Conservation (phyloP, 1,284 basidiomycete genomes). For the Vanrija sp. region DNA sequence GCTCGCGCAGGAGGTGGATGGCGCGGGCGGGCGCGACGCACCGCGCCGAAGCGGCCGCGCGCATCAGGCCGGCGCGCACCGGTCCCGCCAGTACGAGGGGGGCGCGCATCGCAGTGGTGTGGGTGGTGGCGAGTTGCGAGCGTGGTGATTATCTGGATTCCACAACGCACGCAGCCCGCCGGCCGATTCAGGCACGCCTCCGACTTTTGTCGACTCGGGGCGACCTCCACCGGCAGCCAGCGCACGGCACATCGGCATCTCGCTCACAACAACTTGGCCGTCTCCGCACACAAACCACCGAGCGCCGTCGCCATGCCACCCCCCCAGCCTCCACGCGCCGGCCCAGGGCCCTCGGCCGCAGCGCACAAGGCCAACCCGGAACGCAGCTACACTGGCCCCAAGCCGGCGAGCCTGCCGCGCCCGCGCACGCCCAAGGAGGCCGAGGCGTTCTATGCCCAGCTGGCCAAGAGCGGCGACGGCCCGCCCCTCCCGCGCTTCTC, state of each 20-base stretch:
- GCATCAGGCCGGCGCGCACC: no score
- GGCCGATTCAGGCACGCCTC: conserved; percentile 12
- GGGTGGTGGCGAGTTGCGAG: no score
- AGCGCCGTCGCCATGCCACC: neutral
- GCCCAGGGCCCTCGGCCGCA: neutral
- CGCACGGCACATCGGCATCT: neutral
- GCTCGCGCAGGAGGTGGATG: no score
- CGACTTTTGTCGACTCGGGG: conserved; percentile 11
- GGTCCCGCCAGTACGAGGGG: no score
- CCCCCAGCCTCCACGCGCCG: neutral
- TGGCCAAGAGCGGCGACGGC: conserved; percentile 1
- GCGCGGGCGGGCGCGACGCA: no score
- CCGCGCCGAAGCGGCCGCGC: no score
- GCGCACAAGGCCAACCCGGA: conserved; percentile 8
- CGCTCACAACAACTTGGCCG: no score
- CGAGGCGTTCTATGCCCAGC: conserved; percentile 3
- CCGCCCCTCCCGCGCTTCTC: conserved; percentile 4
- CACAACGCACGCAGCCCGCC: no score
- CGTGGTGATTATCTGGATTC: no score
- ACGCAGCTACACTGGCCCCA: conserved; percentile 11
- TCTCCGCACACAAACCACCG: no score
- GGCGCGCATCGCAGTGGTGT: no score
- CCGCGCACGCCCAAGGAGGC: neutral
- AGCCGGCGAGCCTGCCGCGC: neutral
- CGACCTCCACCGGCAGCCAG: neutral